phyloP scores from a whole-genome alignment of 306 rosid genomes.

The Arachis hypogaea region DNA sequence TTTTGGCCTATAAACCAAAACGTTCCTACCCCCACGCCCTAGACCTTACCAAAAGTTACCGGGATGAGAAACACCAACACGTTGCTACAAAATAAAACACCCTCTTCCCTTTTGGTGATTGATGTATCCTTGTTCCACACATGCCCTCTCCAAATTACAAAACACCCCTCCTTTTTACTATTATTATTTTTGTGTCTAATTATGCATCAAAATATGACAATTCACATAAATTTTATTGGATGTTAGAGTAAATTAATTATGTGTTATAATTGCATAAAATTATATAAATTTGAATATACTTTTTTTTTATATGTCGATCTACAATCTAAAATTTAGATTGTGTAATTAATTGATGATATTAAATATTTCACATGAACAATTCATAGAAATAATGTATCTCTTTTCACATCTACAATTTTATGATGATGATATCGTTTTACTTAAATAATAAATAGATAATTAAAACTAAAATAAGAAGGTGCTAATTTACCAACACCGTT shows the following conservation, averaged over 20 bases:
- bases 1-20: not conserved
- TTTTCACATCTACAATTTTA: not conserved
- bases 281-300: no score
- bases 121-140: not conserved
- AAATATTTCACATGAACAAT: no score
- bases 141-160: not conserved
- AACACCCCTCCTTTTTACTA: not conserved
- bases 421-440: not conserved
- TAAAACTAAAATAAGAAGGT: not conserved
- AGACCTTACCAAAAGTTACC: not conserved
- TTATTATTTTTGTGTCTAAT: no score
- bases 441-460: not conserved
- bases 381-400: no score
- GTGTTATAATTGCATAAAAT: no score
- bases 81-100: not conserved
- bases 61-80: not conserved
- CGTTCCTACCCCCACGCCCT: not conserved
- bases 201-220: no score
- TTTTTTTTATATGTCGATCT: no score
- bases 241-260: no score
- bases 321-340: no score
- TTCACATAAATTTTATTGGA: no score
- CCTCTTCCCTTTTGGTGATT: not conserved
- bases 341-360: no score
- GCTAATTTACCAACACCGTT: constrained; percentile 1